A percentile compares a stretch with the other conserved stretches of the same genome.
These are phyloP conservation scores for Microstegium vimineum DNA, from an alignment of 176 grass and related monocot species.

Conservation along the genomic window DNA sequence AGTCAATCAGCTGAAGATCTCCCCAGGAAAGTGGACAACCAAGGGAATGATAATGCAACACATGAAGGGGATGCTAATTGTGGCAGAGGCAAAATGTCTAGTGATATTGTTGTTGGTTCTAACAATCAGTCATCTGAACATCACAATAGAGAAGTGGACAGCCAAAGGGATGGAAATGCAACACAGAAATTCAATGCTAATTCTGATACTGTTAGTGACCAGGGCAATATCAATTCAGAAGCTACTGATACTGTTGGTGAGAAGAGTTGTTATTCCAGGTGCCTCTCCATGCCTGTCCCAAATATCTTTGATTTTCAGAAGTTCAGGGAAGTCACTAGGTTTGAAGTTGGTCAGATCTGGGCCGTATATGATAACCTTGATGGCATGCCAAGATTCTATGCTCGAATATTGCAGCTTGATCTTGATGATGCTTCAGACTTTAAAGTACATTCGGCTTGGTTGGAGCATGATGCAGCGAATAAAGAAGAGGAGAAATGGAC, in stretches of 20 bases:
- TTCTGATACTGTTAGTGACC: not conserved
- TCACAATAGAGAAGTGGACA: not conserved
- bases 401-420: constrained; percentile 48
- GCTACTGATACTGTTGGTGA: constrained; percentile 18
- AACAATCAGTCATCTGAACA: not conserved
- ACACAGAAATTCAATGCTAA: not conserved
- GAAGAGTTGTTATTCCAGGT: constrained; percentile 12
- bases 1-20: not conserved
- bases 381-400: constrained; percentile 88
- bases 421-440: constrained; percentile 48
- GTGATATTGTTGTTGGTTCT: constrained; percentile 3
- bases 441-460: constrained; percentile 62
- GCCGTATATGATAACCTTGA: constrained; percentile 75
- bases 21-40: not conserved
- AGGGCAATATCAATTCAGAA: constrained; percentile 4
- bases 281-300: constrained; percentile 52
- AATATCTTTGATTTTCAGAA: constrained; percentile 81
- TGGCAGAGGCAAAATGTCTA: not conserved
- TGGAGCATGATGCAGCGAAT: constrained; percentile 49
- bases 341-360: constrained; percentile 72
- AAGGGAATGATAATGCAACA: not conserved
- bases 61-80: not conserved
- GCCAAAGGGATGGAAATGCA: not conserved
- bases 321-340: constrained; percentile 43
- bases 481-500: constrained; percentile 52